Base-by-base conservation (phyloP, 2,329 filamentous ascomycete genomes). In the Claviceps sp. region DNA sequence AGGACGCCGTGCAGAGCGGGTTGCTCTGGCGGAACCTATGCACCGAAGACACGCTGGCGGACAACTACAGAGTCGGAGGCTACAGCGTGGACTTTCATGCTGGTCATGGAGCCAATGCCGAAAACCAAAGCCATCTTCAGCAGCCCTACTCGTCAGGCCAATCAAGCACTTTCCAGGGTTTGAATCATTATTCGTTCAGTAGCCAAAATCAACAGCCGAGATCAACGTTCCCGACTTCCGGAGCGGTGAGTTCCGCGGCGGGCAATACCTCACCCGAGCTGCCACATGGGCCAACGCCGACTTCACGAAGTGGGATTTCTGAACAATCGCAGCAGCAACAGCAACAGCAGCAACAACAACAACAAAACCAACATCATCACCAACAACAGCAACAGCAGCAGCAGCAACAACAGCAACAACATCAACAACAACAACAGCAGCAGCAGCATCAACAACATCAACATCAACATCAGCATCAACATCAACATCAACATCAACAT, bases 21-120 rank as follows among this genome's bases (percentile, higher is more conserved):
- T 77, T 76, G 82, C 81, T 85, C 82, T 85, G 82, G 82, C 81
- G 80, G 80, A 77, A 80, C 79, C 80, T 77, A 85, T 85, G 81
- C 70, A 78, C 78, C 71, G 78, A 74, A 75, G 79, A 72, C 78
- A 84, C 79, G 74, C 79, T 85, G 79, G 81, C 81, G 76, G 77
- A 79, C 76, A 81, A 82, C 70, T 87, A 87, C 75, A 79, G 81
- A 77, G 75, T 80, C 71, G 77, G 76, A 68, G 79, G 82, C 74
- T 85, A 85, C 76, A 79, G 84, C 78, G 81, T 86, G 77, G 80
- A 84, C 68, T 87, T 85, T 73, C 76, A 81, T 71, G 73, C 53
- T 54, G 51, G 80, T 67, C 82, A 84, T 72, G 78, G 76, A 65
- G 75, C 76, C 70, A 78, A 82, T 73, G 71, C 80, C 71, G 76